Evolutionary conservation across 768 basidiomycete genomes (phyloP).

Genomic region (Kwoniella botswanensis): DNA sequence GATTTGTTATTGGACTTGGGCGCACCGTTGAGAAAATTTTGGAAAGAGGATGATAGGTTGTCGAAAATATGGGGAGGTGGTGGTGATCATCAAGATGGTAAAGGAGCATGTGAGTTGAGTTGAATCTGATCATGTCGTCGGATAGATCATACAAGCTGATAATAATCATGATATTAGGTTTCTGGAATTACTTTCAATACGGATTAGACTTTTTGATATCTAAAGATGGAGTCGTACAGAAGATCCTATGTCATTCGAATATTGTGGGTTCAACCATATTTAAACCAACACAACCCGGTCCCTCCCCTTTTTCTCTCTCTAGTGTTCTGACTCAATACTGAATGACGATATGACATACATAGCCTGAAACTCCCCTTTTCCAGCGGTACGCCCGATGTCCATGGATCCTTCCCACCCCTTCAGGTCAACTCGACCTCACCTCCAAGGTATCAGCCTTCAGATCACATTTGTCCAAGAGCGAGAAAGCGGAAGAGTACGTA

Average conservation of each 20-base stretch:
- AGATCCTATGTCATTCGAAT: slow-evolving; percentile 86
- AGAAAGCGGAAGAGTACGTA: slow-evolving; percentile 11
- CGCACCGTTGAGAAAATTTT: slow-evolving; percentile 74
- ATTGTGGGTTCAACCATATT: slow-evolving; percentile 65
- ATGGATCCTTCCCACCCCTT: slow-evolving; percentile 69
- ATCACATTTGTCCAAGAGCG: slow-evolving; percentile 16
- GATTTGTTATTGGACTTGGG: slow-evolving; percentile 80
- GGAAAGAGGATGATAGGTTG: slow-evolving; percentile 76
- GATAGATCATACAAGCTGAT: neutral
- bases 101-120: slow-evolving; percentile 26
- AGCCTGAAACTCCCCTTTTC: slow-evolving; percentile 89
- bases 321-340: no score
- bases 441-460: slow-evolving; percentile 33
- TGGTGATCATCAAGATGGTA: neutral
- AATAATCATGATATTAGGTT: slow-evolving; percentile 25
- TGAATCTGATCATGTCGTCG: neutral
- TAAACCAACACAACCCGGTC: neutral
- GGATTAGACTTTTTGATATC: slow-evolving; percentile 84
- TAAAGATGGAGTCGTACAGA: slow-evolving; percentile 69
- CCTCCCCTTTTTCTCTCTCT: no score
- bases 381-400: slow-evolving; percentile 89
- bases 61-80: slow-evolving; percentile 48
- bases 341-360: neutral
- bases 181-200: slow-evolving; percentile 82
- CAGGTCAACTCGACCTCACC: slow-evolving; percentile 22